These are phyloP conservation scores for Ceratobasidium sp. DNA, from an alignment of 1,284 basidiomycete species.

Conservation along the genomic window DNA sequence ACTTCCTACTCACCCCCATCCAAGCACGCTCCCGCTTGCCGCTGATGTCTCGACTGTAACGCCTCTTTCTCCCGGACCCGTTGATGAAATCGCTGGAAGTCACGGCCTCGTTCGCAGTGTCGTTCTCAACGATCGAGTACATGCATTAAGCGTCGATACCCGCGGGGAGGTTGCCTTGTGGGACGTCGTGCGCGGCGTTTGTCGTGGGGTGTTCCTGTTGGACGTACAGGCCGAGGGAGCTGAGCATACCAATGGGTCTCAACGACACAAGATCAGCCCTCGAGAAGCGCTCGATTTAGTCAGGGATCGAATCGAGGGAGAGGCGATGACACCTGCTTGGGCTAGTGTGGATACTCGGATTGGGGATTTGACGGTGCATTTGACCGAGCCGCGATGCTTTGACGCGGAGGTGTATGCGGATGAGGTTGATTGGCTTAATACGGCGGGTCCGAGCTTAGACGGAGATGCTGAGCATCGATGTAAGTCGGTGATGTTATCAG, in stretches of 20 bases:
- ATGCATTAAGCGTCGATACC: slow-evolving; percentile 92
- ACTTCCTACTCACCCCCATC: background rate
- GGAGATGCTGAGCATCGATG: slow-evolving; percentile 73
- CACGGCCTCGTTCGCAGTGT: slow-evolving; percentile 87
- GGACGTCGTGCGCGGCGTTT: slow-evolving; percentile 87
- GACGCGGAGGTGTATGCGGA: slow-evolving; percentile 97
- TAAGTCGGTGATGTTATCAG: slow-evolving; percentile 61
- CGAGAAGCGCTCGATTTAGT: slow-evolving; percentile 90
- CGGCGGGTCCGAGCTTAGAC: slow-evolving; percentile 61
- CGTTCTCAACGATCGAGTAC: slow-evolving; percentile 91
- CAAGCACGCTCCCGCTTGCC: slow-evolving; percentile 31
- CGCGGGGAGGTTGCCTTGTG: slow-evolving; percentile 89
- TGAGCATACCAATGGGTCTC: slow-evolving; percentile 54
- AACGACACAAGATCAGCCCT: slow-evolving; percentile 62
- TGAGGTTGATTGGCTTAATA: slow-evolving; percentile 78
- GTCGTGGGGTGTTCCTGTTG: slow-evolving; percentile 81
- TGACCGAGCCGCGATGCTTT: slow-evolving; percentile 86
- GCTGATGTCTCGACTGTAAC: slow-evolving; percentile 35
- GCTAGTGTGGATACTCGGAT: slow-evolving; percentile 90
- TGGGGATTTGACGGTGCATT: slow-evolving; percentile 88
- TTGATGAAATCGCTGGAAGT: slow-evolving; percentile 77
- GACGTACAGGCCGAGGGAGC: slow-evolving; percentile 56
- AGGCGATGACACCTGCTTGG: slow-evolving; percentile 89
- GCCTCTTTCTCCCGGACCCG: slow-evolving; percentile 67
- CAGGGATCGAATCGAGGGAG: slow-evolving; percentile 90